Percentiles rank a stretch among this genome's conserved stretches.
Conservation (phyloP, 2,329 filamentous ascomycete species). For the Zymoseptoria tritici region DNA sequence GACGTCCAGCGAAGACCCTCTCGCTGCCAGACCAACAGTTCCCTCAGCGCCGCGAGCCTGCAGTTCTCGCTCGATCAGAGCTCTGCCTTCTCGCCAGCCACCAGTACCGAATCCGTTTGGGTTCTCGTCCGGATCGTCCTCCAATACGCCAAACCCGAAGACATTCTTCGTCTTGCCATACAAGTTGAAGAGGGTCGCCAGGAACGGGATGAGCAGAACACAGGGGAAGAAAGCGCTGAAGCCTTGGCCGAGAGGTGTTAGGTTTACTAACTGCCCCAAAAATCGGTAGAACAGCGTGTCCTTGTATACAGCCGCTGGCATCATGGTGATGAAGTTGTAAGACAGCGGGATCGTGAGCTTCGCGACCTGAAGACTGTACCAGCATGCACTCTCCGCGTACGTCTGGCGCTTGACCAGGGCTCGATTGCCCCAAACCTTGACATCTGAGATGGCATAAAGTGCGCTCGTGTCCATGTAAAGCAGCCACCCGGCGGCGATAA, state of each 20-base stretch:
- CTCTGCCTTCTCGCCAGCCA: constrained; percentile 84
- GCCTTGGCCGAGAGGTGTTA: constrained; percentile 72
- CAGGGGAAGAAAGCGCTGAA: constrained; percentile 87
- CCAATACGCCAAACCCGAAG: constrained; percentile 71
- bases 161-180: constrained; percentile 73
- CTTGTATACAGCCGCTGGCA: constrained; percentile 63
- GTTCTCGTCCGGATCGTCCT: constrained; percentile 64
- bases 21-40: constrained; percentile 28
- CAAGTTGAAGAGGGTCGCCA: constrained; percentile 78
- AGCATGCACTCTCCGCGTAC: constrained; percentile 85
- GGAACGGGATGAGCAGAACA: constrained; percentile 77
- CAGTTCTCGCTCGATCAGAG: constrained; percentile 78
- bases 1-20: constrained; percentile 22
- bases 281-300: constrained; percentile 83
- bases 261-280: constrained; percentile 71
- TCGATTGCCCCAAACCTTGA: constrained; percentile 95
- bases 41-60: constrained; percentile 33
- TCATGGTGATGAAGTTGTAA: constrained; percentile 94
- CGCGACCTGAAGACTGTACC: constrained; percentile 90
- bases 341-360: constrained; percentile 85
- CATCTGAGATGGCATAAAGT: constrained; percentile 78
- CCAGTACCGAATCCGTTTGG: constrained; percentile 63
- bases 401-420: constrained; percentile 87
- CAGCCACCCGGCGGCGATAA: constrained; percentile 80
- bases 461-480: constrained; percentile 93